These are phyloP conservation scores for Jatropha curcas DNA, from an alignment of 345 rosid genomes.

Conservation along the genomic window DNA sequence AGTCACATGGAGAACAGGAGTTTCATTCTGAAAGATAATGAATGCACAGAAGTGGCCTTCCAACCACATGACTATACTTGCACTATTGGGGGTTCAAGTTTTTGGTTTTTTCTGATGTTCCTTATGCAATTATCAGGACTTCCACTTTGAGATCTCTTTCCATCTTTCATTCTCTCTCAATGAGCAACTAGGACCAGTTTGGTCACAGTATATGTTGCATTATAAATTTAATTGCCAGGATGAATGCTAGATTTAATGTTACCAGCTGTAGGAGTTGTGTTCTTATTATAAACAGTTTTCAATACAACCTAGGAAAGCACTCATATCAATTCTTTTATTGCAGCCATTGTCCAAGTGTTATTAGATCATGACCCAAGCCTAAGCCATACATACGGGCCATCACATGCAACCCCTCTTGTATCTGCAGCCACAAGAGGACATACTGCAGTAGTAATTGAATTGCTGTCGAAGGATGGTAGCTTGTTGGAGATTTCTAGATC, in stretches of 20 bases:
- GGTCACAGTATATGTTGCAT: not conserved
- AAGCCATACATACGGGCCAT: slow-evolving; percentile 71
- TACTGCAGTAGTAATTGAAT: slow-evolving; percentile 75
- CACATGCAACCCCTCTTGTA: slow-evolving; percentile 84
- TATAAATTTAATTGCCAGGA: not conserved
- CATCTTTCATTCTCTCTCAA: not conserved
- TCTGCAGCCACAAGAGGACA: slow-evolving; percentile 94
- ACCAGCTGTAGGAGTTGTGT: not conserved
- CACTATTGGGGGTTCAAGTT: not conserved
- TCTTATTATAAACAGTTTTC: not conserved
- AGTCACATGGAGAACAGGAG: not conserved
- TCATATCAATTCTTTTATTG: slow-evolving; percentile 16
- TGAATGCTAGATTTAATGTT: slow-evolving; percentile 1
- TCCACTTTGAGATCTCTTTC: not conserved
- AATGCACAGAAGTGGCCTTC: not conserved
- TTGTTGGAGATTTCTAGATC: slow-evolving; percentile 73
- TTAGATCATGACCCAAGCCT: slow-evolving; percentile 80
- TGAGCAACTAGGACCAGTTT: not conserved
- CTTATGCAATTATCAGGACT: not conserved
- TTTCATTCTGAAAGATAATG: not conserved
- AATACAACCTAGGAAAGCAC: not conserved
- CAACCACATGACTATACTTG: not conserved
- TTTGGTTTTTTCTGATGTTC: too few species aligned
- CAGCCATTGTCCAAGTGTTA: slow-evolving; percentile 87
- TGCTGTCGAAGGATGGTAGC: slow-evolving; percentile 73